Base-by-base conservation (phyloP, 129 eudicot species). In the Flaveria linearis region DNA sequence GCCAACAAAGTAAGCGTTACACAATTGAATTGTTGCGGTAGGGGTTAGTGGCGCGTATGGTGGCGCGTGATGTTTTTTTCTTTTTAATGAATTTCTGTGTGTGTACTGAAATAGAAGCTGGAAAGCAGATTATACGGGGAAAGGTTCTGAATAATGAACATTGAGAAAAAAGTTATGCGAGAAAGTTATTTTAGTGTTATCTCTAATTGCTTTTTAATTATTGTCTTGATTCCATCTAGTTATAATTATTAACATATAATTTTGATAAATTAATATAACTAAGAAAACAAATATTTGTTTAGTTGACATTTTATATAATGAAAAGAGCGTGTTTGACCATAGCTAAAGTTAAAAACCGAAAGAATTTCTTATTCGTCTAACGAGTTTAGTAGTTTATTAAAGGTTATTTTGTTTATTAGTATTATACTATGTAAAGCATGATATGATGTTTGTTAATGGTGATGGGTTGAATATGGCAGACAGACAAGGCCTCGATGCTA, bases 401-500 rank as follows among this genome's bases (percentile, higher is more conserved):
- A 53, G 11, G 10, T 56, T 26, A 26, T 1, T 26, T 9, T 0
- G 62, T 2, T 56, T 56, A 49, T 2, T 49, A 49, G 16, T 14
- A 5, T 36, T 36, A 36, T 49, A 47, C 1, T 49, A 49, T 12
- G 1, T 60, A 3, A 60, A 23, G 0, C 12, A 60, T 60, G 23
- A 11, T 25, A 23, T 55, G 6, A 33, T 57, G 18, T 73, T 7
- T 39, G 66, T 26, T 78, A 55, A 74, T 65, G 73, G 82, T 28
- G 55, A 26, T 71, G 72, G 28, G 30, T 78, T 83, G 85, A 85
- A 83, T 84, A 15, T 51, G 91, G 82, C 96, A 92, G 98, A 88
- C 98, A 20, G 98, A 92, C 88, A 92, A 90, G 85, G 98, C 96
- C 77, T 90, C 98, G 49, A 92, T 92, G 98, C 91, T 92, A 13